Evolutionary conservation across 2,329 filamentous ascomycete genomes (phyloP).

Genomic region (Phoma sp.): DNA sequence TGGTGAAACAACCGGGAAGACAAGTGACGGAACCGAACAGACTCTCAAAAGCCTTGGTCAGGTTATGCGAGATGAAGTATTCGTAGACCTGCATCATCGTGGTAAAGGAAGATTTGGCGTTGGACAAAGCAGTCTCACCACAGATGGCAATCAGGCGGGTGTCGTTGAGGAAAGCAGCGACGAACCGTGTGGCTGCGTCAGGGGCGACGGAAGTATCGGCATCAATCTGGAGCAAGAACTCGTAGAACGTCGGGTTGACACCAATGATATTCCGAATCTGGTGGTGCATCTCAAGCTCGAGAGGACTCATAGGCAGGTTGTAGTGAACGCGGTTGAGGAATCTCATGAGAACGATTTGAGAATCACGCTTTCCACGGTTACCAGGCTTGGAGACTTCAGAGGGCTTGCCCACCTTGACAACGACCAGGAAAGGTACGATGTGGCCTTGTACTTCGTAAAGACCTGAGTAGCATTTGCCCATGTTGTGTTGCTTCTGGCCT

Average conservation of each 20-base stretch:
- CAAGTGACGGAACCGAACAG: constrained; percentile 97
- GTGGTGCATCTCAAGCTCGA: constrained; percentile 98
- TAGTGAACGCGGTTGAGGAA: constrained; percentile 99
- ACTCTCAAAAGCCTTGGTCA: constrained; percentile 96
- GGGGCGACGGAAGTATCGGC: constrained; percentile 92
- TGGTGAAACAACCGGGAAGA: constrained; percentile 97
- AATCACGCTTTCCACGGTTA: constrained; percentile 99
- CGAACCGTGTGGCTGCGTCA: constrained; percentile 90
- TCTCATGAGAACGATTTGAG: constrained; percentile 97
- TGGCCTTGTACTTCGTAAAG: constrained; percentile 97
- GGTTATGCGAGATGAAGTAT: constrained; percentile 98
- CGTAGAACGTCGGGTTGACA: constrained; percentile 97
- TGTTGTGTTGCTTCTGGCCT: constrained; percentile 97
- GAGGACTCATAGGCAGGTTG: constrained; percentile 91
- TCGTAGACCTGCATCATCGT: constrained; percentile 99
- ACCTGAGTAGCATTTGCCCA: constrained; percentile 98
- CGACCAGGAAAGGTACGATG: constrained; percentile 95
- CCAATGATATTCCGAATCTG: constrained; percentile 99
- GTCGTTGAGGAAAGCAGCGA: constrained; percentile 88
- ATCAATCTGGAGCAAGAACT: constrained; percentile 95
- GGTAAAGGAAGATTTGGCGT: constrained; percentile 89
- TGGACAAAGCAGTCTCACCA: constrained; percentile 91
- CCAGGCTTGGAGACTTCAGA: constrained; percentile 77
- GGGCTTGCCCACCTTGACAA: constrained; percentile 92
- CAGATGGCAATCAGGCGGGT: constrained; percentile 93